Conservation (phyloP, 1,284 basidiomycete species). For the Paramarasmius palmivorus region DNA sequence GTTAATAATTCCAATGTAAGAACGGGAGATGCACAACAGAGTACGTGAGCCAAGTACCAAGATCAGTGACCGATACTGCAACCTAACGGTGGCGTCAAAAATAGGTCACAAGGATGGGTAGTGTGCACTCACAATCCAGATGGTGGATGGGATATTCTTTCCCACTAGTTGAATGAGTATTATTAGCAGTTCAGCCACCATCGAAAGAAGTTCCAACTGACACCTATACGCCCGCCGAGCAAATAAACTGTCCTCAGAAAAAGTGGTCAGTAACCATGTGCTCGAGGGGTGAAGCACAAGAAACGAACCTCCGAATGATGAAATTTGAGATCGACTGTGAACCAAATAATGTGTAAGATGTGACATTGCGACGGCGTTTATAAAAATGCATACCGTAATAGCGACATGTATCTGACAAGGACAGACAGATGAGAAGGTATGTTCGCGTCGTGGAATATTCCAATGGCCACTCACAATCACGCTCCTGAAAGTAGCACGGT, state of each 20-base stretch:
- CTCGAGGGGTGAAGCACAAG: not conserved
- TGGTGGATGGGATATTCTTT: slow-evolving; percentile 35
- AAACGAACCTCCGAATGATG: slow-evolving; percentile 35
- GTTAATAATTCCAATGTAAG: not conserved
- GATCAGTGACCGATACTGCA: slow-evolving; percentile 39
- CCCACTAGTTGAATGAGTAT: slow-evolving; percentile 33
- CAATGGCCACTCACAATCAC: not conserved
- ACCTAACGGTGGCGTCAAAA: slow-evolving; percentile 28
- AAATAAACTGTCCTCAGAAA: slow-evolving; percentile 34
- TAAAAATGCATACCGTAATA: slow-evolving; percentile 35
- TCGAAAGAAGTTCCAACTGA: slow-evolving; percentile 24
- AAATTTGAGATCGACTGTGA: slow-evolving; percentile 46
- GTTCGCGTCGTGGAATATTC: not conserved
- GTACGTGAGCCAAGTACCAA: slow-evolving; percentile 33
- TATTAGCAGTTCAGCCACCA: not conserved
- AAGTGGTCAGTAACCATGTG: not conserved
- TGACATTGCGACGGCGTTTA: not conserved
- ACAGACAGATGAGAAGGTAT: not conserved
- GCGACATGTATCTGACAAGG: slow-evolving; percentile 41
- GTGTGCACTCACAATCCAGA: slow-evolving; percentile 35
- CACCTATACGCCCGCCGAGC: slow-evolving; percentile 41
- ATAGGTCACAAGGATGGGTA: not conserved
- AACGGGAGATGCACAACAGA: not conserved
- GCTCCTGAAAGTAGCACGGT: not conserved
- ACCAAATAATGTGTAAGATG: not conserved